Evolutionary conservation across 305 asterid species (phyloP), one percentile per base, ranked within the genome.

Genomic region (Solanum hybrid): DNA sequence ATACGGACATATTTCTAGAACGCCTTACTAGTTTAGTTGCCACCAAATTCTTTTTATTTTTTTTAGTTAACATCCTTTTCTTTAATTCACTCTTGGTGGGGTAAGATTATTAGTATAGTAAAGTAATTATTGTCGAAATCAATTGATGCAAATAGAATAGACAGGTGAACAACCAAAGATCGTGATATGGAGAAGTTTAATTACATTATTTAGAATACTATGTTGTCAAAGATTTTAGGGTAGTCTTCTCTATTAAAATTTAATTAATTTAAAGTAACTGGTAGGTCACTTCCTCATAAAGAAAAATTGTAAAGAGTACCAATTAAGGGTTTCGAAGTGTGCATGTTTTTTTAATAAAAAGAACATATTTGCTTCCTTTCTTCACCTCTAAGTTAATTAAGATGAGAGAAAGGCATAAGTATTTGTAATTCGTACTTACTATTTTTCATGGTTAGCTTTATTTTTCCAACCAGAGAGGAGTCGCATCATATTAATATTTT

Each of bases 331-430:
- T 40, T 80, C 69, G 2, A 38, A 40, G 69, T 40, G 35, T 40
- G 20, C 86, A n/a, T 24, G 10, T 7, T 24, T 79, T 32, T 73
- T 17, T n/a, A 22, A 22, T n/a, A 66, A n/a, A n/a, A 27, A 31
- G 5, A 32, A 10, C 82, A 35, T 5, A 81, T 91, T 72, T 88
- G 24, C 91, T 92, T 89, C 92, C 46, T 93, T 93, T 90, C 94
- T 92, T 94, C 93, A 85, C 29, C 86, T 86, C 72, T 88, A 93
- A 92, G 94, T 87, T 86, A 81, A 90, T 40, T 81, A 90, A 87
- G 34, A 38, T 29, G 69, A 24, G 66, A 73, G 22, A 27, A 69
- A 77, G 38, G 17, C 37, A 81, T 24, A 81, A 42, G 24, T 81
- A 81, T 42, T n/a, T 14, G 87, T 26, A 27, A 27, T 27, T 40